These are phyloP conservation scores for Iberis pinnata DNA, from an alignment of 345 rosid genomes.

Conservation along the genomic window DNA sequence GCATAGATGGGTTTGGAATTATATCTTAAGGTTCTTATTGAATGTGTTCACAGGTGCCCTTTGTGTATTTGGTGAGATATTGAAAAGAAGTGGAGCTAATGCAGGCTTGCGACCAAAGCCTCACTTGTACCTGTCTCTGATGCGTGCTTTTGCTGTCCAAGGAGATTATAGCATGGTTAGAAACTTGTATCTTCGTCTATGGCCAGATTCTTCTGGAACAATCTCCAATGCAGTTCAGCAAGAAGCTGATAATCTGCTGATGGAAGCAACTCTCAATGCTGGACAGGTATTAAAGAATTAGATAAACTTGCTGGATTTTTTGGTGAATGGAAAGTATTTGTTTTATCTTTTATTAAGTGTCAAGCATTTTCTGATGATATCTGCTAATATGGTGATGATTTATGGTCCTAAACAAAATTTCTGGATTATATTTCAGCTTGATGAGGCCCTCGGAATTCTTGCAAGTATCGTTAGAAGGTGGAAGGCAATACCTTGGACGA, in stretches of 20 bases:
- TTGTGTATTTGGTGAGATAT: constrained; percentile 68
- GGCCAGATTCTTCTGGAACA: constrained; percentile 67
- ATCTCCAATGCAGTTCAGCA: constrained; percentile 43
- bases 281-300: constrained; percentile 47
- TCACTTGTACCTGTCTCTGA: constrained; percentile 67
- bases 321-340: constrained; percentile 3
- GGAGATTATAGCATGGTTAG: constrained; percentile 56
- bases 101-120: constrained; percentile 57
- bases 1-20: neutral
- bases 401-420: neutral
- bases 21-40: constrained; percentile 5
- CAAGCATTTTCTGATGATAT: constrained; percentile 7
- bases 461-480: constrained; percentile 42
- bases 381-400: constrained; percentile 6
- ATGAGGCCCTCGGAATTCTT: constrained; percentile 44
- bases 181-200: constrained; percentile 46
- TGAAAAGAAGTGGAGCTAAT: constrained; percentile 49
- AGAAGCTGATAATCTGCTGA: constrained; percentile 70
- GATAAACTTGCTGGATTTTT: constrained; percentile 7
- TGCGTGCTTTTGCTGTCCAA: constrained; percentile 55
- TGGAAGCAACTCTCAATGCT: constrained; percentile 73
- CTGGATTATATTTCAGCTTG: constrained; percentile 35
- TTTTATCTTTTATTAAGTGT: neutral
- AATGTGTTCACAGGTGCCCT: constrained; percentile 45
- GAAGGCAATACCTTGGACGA: constrained; percentile 69